Percentiles rank a stretch among this genome's conserved stretches.
These are phyloP conservation scores for Zoysia matrella DNA, from an alignment of 202 grass and related monocot genomes.

Conservation along the genomic window DNA sequence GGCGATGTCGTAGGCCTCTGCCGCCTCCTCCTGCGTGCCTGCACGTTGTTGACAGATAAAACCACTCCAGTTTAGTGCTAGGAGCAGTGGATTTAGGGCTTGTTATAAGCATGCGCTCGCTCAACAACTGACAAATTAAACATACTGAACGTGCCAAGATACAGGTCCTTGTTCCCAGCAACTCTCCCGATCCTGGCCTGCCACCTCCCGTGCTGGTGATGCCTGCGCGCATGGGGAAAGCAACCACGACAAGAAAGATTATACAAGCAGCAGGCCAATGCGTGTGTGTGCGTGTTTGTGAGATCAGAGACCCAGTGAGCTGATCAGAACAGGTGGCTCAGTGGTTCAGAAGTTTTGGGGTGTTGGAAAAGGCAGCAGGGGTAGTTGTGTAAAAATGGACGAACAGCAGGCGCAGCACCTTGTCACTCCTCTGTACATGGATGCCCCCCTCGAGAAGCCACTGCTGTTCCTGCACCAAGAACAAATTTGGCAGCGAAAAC, in stretches of 20 bases:
- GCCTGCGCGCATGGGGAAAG: conserved; percentile 71
- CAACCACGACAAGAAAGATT: conserved; percentile 39
- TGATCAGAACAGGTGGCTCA: neutral
- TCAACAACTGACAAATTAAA: neutral
- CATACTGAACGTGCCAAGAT: conserved; percentile 96
- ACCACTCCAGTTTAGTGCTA: too few species aligned
- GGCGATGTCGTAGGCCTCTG: conserved; percentile 86
- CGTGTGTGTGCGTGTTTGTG: conserved; percentile 36
- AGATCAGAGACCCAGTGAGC: conserved; percentile 21
- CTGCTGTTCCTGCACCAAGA: conserved; percentile 75
- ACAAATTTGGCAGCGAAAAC: conserved; percentile 35
- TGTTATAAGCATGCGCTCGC: too few species aligned
- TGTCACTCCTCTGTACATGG: conserved; percentile 84
- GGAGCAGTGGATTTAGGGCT: too few species aligned
- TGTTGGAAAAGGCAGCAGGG: conserved; percentile 53
- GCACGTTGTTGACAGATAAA: neutral
- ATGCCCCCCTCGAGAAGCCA: conserved; percentile 89
- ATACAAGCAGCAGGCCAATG: conserved; percentile 15
- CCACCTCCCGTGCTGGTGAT: conserved; percentile 95
- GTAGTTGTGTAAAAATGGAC: conserved; percentile 48
- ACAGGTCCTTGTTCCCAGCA: conserved; percentile 95
- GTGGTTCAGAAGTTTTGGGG: conserved; percentile 29
- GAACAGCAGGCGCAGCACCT: conserved; percentile 46
- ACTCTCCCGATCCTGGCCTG: conserved; percentile 95
- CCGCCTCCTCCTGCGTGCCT: conserved; percentile 91